These are phyloP conservation scores for Vitellaria paradoxa DNA, from an alignment of 179 eudicot species.

Conservation along the genomic window DNA sequence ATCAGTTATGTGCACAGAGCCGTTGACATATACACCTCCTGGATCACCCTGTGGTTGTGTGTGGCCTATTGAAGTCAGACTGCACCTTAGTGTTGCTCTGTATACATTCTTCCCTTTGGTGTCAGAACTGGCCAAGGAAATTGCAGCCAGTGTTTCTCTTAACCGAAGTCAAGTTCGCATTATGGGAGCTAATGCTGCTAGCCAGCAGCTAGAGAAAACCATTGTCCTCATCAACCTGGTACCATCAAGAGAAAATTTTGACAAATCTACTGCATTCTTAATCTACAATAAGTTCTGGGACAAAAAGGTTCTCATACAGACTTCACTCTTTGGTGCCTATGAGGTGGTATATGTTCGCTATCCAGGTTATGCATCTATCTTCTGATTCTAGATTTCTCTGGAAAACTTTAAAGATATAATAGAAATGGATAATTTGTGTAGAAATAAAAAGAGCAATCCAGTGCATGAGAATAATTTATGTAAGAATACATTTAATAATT, in stretches of 20 bases:
- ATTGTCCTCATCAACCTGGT: slow-evolving; percentile 66
- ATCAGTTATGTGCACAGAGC: slow-evolving; percentile 63
- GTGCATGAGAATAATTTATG: too few species aligned
- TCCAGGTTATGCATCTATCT: slow-evolving; percentile 63
- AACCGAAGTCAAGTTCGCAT: slow-evolving; percentile 86
- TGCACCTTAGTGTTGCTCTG: slow-evolving; percentile 46
- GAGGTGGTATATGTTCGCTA: slow-evolving; percentile 74
- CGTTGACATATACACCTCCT: slow-evolving; percentile 72
- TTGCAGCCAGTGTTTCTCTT: slow-evolving; percentile 58
- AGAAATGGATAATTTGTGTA: too few species aligned
- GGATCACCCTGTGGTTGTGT: slow-evolving; percentile 91
- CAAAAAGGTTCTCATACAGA: slow-evolving; percentile 48
- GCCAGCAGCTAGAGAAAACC: slow-evolving; percentile 66
- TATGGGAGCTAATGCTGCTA: slow-evolving; percentile 83
- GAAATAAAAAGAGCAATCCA: too few species aligned
- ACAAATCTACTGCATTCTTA: slow-evolving; percentile 37
- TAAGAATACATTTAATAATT: too few species aligned
- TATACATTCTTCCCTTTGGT: slow-evolving; percentile 86
- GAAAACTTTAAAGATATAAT: background rate
- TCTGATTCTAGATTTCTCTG: slow-evolving; percentile 8
- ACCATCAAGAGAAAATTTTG: slow-evolving; percentile 50
- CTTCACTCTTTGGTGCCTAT: slow-evolving; percentile 72
- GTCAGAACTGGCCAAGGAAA: slow-evolving; percentile 66
- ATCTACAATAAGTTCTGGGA: slow-evolving; percentile 75
- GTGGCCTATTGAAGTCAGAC: slow-evolving; percentile 76